Conservation (phyloP, 345 rosid species). For the Rhodamnia argentea region DNA sequence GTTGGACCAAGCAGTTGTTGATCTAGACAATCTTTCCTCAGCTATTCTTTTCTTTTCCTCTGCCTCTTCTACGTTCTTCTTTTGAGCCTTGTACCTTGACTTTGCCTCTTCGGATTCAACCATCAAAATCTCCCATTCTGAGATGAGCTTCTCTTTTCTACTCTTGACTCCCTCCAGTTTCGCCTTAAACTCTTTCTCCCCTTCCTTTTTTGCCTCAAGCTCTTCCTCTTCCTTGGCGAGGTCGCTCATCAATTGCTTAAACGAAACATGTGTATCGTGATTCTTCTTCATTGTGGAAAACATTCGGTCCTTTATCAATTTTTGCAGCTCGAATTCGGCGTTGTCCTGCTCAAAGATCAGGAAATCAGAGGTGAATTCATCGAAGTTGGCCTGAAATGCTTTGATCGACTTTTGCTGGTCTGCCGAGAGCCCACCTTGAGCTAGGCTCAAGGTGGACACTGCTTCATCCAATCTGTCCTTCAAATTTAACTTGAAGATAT, state of each 20-base stretch:
- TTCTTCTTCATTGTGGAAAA: not conserved
- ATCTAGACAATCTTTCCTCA: constrained; percentile 1
- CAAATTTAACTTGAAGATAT: not conserved
- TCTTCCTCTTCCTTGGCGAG: not conserved
- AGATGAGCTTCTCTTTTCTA: not conserved
- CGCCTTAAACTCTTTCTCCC: not conserved
- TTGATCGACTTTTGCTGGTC: not conserved
- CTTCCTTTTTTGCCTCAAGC: not conserved
- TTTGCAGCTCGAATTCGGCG: constrained; percentile 2
- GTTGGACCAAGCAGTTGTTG: not conserved
- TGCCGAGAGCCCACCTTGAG: not conserved
- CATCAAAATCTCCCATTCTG: not conserved
- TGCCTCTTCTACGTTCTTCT: not conserved
- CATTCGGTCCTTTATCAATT: not conserved
- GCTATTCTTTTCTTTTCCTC: not conserved
- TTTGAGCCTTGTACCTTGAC: not conserved
- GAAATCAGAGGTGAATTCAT: not conserved
- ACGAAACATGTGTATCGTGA: not conserved
- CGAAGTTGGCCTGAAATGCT: not conserved
- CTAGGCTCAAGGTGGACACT: not conserved
- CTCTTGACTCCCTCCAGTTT: not conserved
- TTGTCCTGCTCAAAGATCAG: constrained; percentile 1
- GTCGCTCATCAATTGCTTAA: not conserved
- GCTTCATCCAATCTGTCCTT: not conserved
- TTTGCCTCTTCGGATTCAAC: not conserved